Evolutionary conservation across 2,329 filamentous ascomycete genomes (phyloP), one percentile per base, ranked within the genome.

Genomic region (Penicillium sp.): DNA sequence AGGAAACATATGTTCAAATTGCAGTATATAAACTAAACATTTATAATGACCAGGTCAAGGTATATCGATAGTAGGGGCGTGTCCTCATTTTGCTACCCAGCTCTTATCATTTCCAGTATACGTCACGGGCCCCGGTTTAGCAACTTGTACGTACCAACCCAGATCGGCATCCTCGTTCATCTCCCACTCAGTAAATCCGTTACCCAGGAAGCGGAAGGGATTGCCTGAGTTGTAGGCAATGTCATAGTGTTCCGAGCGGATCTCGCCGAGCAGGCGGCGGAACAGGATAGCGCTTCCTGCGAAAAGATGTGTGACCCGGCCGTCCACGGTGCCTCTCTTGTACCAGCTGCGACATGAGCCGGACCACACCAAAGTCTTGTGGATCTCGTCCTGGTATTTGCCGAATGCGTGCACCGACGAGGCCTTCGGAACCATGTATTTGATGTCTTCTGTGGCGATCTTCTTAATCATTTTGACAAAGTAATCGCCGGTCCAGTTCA

Each of bases 311-410:
- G 71, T 69, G 31, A 77, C 68, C 33, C 71, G 63, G 17, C 74
- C 73, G 39, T 75, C 69, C 4, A 67, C 59, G 2, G 59, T 66
- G 33, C 69, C 68, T 29, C 70, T 68, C 59, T 76, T 75, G 60
- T 80, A 81, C 77, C 77, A 80, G 46, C 73, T 76, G 52, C 71
- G 72, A 61, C 77, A 80, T 9, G 53, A 45, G 17, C 55, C 57
- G 2, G 58, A 57, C 58, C 58, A 61, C 8, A 58, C 57, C 24
- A 61, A 49, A 3, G 67, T 60, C 54, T 71, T 67, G 59, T 79
- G 75, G 56, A 78, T 75, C 44, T 70, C 69, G 35, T 72, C 68
- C 31, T 72, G 69, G 58, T 75, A 78, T 24, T 64, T 67, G 37
- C 65, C 66, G 57, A 77, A 79, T 51, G 77, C 75, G 21, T 69